Evolutionary conservation across 2,329 filamentous ascomycete species (phyloP), one percentile per base, ranked within the genome.

Genomic region (Aspergillus sp.): DNA sequence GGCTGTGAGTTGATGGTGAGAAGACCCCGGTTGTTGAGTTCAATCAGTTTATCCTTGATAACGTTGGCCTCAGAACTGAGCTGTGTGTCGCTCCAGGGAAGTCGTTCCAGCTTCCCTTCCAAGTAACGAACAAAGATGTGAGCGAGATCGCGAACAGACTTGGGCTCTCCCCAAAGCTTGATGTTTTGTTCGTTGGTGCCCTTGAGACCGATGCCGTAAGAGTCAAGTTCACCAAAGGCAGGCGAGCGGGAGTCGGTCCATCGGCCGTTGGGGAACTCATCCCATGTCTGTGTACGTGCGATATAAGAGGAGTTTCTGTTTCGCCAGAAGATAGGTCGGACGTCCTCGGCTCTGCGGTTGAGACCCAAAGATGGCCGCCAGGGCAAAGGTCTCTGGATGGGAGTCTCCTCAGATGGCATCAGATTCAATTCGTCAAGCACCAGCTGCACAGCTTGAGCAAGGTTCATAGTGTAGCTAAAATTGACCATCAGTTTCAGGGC

Each of bases 1-100:
- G 95, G 95, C 78, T 99, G 95, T 1, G 95, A 98, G 80, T 99
- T 99, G 80, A 99, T 92, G 45, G 95, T 98, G 61, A 99, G 80
- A 61, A 99, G 84, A 18, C 95, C 95, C 36, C 92, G 87, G 69
- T 84, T 82, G 82, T 98, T 99, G 62, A 99, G 84, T 31, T 87
- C 83, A 59, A 96, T 84, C 54, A 99, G 85, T 64, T 92, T 85
- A 16, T 87, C 75, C 67, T 87, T 90, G 72, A 99, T 93, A 22
- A 84, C 81, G 64, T 92, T 86, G 31, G 93, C 90, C 76, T 98
- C 95, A 53, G 84, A 83, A 4, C 91, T 90, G 65, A 99, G 92
- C 3, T 91, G 87, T 4, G 90, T 85, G 75, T 99, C 95, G 67
- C 93, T 97, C 95, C 95, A 99, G 1, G 95, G 95, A 61, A 99